These are phyloP conservation scores for Combretum micranthum DNA, from an alignment of 345 rosid genomes.

Conservation along the genomic window DNA sequence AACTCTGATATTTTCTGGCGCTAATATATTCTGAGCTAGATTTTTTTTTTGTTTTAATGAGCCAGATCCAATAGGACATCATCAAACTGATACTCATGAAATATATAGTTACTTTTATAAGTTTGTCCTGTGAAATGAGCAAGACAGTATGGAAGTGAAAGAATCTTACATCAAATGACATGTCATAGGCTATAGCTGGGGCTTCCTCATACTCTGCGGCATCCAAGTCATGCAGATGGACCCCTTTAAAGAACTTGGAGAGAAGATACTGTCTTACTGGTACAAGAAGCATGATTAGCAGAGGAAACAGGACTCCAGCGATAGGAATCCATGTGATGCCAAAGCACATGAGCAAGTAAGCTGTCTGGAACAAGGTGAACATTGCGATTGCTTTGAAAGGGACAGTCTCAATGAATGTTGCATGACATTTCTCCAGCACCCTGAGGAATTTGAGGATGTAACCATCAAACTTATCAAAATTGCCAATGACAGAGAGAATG, in stretches of 20 bases:
- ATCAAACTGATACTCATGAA: no score
- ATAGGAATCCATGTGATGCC: constrained; percentile 78
- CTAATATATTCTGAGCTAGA: no score
- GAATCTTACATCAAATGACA: constrained; percentile 46
- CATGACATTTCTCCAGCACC: constrained; percentile 53
- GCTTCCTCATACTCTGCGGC: constrained; percentile 77
- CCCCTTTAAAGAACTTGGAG: constrained; percentile 60
- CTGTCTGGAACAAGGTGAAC: constrained; percentile 65
- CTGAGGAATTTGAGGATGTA: constrained; percentile 20
- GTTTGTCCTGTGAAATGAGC: not conserved
- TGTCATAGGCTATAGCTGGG: constrained; percentile 49
- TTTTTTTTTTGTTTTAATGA: no score
- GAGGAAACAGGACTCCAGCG: constrained; percentile 71
- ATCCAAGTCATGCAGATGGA: constrained; percentile 70
- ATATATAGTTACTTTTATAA: no score
- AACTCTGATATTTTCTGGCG: no score
- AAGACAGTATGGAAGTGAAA: constrained; percentile 5
- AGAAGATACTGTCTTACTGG: constrained; percentile 64
- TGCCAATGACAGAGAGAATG: not conserved
- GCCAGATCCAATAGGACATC: no score
- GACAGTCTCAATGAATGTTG: constrained; percentile 57
- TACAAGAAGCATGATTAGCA: constrained; percentile 73
- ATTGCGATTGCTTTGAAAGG: constrained; percentile 54
- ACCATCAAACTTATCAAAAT: not conserved
- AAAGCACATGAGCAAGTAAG: constrained; percentile 55